These are phyloP conservation scores for Saccharomyces mikatae DNA, from an alignment of 805 yeast species.

Conservation along the genomic window DNA sequence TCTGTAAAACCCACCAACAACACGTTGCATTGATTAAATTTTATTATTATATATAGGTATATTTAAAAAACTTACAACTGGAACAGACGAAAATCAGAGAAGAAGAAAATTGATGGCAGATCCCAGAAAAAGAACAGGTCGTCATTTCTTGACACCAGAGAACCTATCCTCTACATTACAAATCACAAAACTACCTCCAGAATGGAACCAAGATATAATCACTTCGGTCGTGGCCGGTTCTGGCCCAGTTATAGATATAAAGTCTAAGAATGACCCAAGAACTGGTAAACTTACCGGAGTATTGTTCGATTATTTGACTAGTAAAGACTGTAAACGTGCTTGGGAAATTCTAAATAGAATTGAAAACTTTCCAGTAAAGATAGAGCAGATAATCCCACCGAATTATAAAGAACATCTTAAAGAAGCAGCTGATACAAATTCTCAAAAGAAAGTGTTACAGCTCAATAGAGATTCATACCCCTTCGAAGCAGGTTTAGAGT, in stretches of 20 bases:
- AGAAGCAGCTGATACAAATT: constrained; percentile 4
- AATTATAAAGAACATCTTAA: constrained; percentile 12
- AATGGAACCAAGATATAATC: constrained; percentile 60
- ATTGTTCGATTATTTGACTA: constrained; percentile 18
- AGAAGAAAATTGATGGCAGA: constrained; percentile 12
- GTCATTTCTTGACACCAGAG: constrained; percentile 29
- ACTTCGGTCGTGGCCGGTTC: constrained; percentile 63
- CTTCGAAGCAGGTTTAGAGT: constrained; percentile 23
- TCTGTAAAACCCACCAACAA: background rate
- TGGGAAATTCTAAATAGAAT: constrained; percentile 20
- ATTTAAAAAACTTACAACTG: background rate
- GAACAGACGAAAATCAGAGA: background rate
- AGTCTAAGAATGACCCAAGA: constrained; percentile 21
- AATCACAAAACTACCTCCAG: constrained; percentile 47
- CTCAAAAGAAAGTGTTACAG: constrained; percentile 6
- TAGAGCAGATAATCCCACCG: constrained; percentile 22
- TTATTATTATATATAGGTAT: background rate
- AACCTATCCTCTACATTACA: constrained; percentile 25
- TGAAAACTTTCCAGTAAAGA: constrained; percentile 22
- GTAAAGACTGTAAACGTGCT: constrained; percentile 24
- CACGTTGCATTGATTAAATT: background rate
- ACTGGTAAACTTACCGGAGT: constrained; percentile 42
- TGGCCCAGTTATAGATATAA: constrained; percentile 61
- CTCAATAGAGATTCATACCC: constrained; percentile 28
- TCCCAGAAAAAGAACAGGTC: constrained; percentile 28